Conservation (phyloP, 2,329 filamentous ascomycete species). For the Hypoxylon sp. region DNA sequence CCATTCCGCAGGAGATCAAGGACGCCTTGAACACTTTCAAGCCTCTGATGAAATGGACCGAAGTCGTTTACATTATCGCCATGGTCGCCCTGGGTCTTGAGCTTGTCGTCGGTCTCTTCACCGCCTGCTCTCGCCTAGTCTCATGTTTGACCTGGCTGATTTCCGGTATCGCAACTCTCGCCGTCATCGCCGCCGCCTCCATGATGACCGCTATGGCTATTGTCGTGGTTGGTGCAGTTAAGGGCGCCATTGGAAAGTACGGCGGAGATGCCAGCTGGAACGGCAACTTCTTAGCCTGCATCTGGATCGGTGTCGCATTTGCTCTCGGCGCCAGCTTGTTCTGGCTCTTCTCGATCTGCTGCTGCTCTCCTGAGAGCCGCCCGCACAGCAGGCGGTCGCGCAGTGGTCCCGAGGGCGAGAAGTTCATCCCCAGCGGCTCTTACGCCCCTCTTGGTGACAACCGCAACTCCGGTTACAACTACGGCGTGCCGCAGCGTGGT, state of each 20-base stretch:
- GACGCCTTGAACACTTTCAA: conserved; percentile 80
- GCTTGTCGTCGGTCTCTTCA: conserved; percentile 83
- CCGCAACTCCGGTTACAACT: conserved; percentile 55
- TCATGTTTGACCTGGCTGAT: conserved; percentile 87
- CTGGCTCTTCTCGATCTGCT: conserved; percentile 94
- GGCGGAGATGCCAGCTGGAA: conserved; percentile 78
- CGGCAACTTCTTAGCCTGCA: conserved; percentile 75
- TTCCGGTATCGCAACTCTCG: conserved; percentile 71
- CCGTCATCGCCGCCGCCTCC: conserved; percentile 74
- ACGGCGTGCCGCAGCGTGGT: conserved; percentile 59
- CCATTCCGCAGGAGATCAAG: conserved; percentile 77
- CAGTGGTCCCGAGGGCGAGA: conserved; percentile 62
- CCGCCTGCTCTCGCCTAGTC: conserved; percentile 85
- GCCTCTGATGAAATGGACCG: conserved; percentile 83
- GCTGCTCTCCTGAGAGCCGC: conserved; percentile 78
- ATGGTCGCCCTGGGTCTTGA: conserved; percentile 78
- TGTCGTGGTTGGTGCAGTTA: conserved; percentile 77
- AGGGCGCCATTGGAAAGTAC: conserved; percentile 77
- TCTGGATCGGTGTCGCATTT: conserved; percentile 87
- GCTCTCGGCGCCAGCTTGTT: conserved; percentile 83
- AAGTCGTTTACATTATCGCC: conserved; percentile 83
- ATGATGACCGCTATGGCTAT: conserved; percentile 82
- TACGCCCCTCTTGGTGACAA: conserved; percentile 64
- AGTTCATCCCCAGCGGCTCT: conserved; percentile 61
- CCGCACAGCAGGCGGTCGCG: conserved; percentile 50